These are phyloP conservation scores for Leishmania aethiopica DNA, from an alignment of 208 protist genomes.

Conservation along the genomic window DNA sequence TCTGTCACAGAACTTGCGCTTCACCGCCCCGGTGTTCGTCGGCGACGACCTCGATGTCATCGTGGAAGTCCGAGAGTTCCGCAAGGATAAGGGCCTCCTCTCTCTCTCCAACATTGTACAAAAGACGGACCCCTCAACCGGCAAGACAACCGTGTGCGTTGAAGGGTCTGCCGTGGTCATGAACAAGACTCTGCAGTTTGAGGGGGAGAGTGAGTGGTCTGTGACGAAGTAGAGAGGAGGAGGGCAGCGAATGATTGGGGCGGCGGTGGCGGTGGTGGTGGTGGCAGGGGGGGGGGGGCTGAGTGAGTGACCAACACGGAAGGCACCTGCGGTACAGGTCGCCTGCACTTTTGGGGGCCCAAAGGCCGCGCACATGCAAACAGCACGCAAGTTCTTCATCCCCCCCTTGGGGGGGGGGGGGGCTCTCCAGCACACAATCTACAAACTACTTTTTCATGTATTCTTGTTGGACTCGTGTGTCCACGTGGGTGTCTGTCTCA, in stretches of 20 bases:
- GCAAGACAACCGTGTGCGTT: constrained; percentile 60
- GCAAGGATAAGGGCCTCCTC: constrained; percentile 65
- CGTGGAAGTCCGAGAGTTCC: constrained; percentile 71
- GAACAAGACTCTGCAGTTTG: constrained; percentile 80
- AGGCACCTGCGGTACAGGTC: neutral
- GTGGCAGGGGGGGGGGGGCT: too few relatives aligned
- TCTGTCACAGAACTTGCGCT: constrained; percentile 81
- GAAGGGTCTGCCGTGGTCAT: constrained; percentile 80
- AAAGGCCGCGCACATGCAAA: neutral
- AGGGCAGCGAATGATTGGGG: neutral
- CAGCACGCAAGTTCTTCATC: neutral
- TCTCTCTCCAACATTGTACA: constrained; percentile 60
- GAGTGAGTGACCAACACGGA: neutral
- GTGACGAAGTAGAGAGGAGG: constrained; percentile 29
- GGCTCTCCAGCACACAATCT: neutral
- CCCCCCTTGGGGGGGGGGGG: neutral
- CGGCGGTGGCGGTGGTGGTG: neutral
- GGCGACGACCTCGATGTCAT: constrained; percentile 74
- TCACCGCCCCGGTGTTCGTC: constrained; percentile 78
- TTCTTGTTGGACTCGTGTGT: neutral
- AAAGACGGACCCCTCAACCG: constrained; percentile 54
- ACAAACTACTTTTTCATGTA: neutral
- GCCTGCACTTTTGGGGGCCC: neutral
- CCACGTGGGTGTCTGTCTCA: constrained; percentile 1
- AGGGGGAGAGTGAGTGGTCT: constrained; percentile 83